Evolutionary conservation across 2,329 filamentous ascomycete genomes (phyloP), one percentile per base, ranked within the genome.

Genomic region (Hansfordia pulvinata): DNA sequence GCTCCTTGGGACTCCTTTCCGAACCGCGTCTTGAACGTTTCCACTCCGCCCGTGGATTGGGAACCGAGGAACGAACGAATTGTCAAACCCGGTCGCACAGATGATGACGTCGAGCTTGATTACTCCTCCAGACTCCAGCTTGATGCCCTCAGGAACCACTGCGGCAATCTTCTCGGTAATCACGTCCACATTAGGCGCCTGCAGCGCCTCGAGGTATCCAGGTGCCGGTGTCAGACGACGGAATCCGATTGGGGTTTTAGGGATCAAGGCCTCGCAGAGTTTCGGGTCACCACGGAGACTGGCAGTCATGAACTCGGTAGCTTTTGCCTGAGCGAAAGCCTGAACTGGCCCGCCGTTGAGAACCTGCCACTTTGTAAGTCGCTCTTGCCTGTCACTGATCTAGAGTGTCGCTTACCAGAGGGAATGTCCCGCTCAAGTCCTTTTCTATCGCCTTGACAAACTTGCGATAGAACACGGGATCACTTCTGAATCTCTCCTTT

Each of bases 21-120:
- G 39, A 61, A 65, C 67, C 10, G 40, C 47, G 19, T 67, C 57
- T 33, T 62, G 62, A 17, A 71, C 49, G 33, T 68, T 62, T 11
- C 62, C 63, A n/a, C 52, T 38, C 13, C 56, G 50, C 8, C 62
- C 63, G 5, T 62, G 42, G 11, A 69, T 43, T 1, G 62, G 63
- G 32, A 66, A 69, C 1, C 58, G 52, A 3, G 65, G 64, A 6
- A 52, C 42, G 40, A 68, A 69, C 2, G 60, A 64, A 5, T 58
- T 59, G 36, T 70, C 58, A 37, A 69, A 71, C 2, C 66, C 65
- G 0, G 65, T 70, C n/a, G 66, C 67, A 32, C 64, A 69, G 25
- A 74, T 53, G 13, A 75, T 59, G 9, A 56, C 55, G 37, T 75
- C 70, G 10, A 68, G 56, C 18, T 62, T 51, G 27, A 65, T 42